Evolutionary conservation across 2,329 filamentous ascomycete species (phyloP), one percentile per base, ranked within the genome.

Genomic region (Botrytis pseudocinerea): DNA sequence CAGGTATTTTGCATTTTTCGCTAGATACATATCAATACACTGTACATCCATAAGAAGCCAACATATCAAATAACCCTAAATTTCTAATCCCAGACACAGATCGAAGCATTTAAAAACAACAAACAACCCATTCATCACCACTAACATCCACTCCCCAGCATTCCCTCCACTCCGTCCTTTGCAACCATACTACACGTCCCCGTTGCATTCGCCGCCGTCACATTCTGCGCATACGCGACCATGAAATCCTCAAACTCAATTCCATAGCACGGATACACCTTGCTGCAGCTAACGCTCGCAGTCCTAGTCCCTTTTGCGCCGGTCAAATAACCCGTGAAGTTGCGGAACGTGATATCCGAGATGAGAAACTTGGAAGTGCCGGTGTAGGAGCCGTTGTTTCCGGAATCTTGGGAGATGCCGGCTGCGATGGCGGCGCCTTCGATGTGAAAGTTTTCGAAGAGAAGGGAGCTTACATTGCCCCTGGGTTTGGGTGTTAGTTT

Each of bases 291-390:
- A 0, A 88, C 81, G n/a, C 79, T 81, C 7, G 83, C 82, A 10
- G 82, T 83, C 66, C 78, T 80, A 9, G 77, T 82, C 14, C 75
- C 76, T 59, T 71, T 76, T 0, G 77, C 77, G 1, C 77, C 81
- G n/a, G 81, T 77, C 20, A 85, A 78, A 72, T 82, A 85, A 1
- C 87, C 87, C 0, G 84, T 86, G 72, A 87, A 87, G 74, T 88
- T 87, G 42, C 84, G 82, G 78, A 86, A 87, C 2, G 80, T 81
- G 25, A 88, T 78, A 73, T 88, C 84, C 0, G 82, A 84, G 62
- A 89, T 79, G 18, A 82, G 80, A 85, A 89, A 86, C 74, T 84
- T 82, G 62, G 83, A 85, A 12, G 85, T 87, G 0, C 87, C 87
- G 0, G 79, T 64, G 54, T 81, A 84, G 1, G 81, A 84, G 2